Percentiles rank a stretch among this genome's conserved stretches.
Evolutionary conservation across 139 green algal genomes (phyloP).

Genomic region (Microglena sp.): DNA sequence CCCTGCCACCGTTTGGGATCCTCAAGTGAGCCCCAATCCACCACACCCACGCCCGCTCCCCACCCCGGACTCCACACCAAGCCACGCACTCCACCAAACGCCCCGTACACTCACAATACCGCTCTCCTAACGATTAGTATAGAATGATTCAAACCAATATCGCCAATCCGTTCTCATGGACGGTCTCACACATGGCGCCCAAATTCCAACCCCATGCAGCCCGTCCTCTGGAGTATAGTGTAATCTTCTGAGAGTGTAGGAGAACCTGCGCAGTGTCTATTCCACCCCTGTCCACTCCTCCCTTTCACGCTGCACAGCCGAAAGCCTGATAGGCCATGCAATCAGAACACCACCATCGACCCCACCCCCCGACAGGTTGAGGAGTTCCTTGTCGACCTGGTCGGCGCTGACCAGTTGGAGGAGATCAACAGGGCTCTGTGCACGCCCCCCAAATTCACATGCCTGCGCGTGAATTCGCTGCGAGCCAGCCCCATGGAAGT

Average conservation of each 20-base stretch:
- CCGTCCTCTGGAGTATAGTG: background rate
- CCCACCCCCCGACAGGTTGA: slow-evolving; percentile 25
- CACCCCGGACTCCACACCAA: slow-evolving; percentile 4
- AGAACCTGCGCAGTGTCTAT: too few species aligned
- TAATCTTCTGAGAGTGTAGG: background rate
- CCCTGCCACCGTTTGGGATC: too few species aligned
- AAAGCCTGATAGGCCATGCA: background rate
- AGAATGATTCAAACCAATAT: background rate
- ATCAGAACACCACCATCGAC: background rate
- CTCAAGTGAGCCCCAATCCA: too few species aligned
- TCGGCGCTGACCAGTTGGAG: slow-evolving; percentile 34
- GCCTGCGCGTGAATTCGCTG: slow-evolving; percentile 63
- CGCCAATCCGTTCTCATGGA: too few species aligned
- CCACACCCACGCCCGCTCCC: too few species aligned
- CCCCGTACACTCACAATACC: background rate
- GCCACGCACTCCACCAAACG: background rate
- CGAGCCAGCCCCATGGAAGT: slow-evolving; percentile 29
- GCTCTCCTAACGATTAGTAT: background rate
- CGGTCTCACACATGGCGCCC: background rate
- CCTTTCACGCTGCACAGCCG: background rate
- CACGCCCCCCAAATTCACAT: slow-evolving; percentile 49
- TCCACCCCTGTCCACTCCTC: background rate
- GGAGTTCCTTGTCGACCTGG: slow-evolving; percentile 36
- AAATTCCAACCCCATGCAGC: background rate
- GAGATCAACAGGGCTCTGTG: slow-evolving; percentile 32